Base-by-base conservation (phyloP, 805 yeast genomes). In the Kluyveromyces nonfermentans region DNA sequence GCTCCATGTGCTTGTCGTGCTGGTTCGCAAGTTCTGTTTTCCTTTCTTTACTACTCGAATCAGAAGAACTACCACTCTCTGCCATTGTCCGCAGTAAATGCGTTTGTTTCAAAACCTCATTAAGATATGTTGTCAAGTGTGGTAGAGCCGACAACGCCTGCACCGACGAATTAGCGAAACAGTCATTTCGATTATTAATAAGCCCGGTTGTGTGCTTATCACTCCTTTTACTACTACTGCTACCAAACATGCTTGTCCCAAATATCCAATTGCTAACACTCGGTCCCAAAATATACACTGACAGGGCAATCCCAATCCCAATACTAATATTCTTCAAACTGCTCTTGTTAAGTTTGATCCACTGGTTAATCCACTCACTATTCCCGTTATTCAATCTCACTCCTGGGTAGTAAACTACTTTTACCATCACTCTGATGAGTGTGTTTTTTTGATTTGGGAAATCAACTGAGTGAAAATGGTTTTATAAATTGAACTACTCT, bases 111-210 rank as follows among this genome's bases (percentile, higher is more conserved):
- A 60, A 41, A 21, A 62, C 45, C 30, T 55, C 64, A 41, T 61
- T 78, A 47, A 84, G 59, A 52, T 85, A 84, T 4, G 63, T 66
- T 32, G 80, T 75, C 40, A 85, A 56, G 0, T 73, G 72, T 0
- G 85, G 80, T 15, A 82, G 58, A 0, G 87, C 65, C 15, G 81
- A 74, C 43, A 84, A 71, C 0, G 89, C 93, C 60, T 90, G 98
- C 16, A 93, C 56, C 1, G 89, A 80, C 7, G 94, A 77, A 57
- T 93, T 90, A 48, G 96, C 96, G 67, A 86, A 90, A 62, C 98
- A 90, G 60, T 88, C 96, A 51, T 86, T 85, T 47, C 89, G 75
- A 50, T 80, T 70, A 61, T 90, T 93, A 51, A 80, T 72, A 37
- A 90, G 67, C 2, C 97, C 97, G 0, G 93, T 86, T 9, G 95